Conservation (phyloP, 768 basidiomycete species). For the Infundibulicybe gibba region DNA sequence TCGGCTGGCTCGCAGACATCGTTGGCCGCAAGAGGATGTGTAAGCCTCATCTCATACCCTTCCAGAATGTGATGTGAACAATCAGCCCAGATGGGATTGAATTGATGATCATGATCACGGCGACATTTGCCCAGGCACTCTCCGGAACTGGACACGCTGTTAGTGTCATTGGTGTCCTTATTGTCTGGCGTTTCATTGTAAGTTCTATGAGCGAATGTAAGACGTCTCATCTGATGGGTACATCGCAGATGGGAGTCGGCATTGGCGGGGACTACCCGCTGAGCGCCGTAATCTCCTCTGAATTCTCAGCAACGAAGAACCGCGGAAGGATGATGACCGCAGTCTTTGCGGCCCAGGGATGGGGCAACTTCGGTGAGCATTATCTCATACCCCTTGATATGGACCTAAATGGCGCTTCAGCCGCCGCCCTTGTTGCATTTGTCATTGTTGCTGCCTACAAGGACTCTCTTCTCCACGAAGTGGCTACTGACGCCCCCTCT, state of each 20-base stretch:
- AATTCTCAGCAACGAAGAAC: conserved; percentile 75
- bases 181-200: conserved; percentile 81
- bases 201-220: conserved; percentile 8
- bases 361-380: conserved; percentile 75
- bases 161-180: conserved; percentile 68
- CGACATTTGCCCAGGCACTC: conserved; percentile 77
- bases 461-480: conserved; percentile 37
- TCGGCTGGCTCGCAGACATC: conserved; percentile 78
- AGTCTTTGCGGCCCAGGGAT: conserved; percentile 84
- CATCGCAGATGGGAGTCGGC: conserved; percentile 64
- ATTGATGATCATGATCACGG: conserved; percentile 79
- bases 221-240: conserved; percentile 1
- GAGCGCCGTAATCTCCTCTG: conserved; percentile 82
- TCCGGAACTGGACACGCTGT: conserved; percentile 66
- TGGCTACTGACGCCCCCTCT: conserved; percentile 32
- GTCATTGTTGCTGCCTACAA: conserved; percentile 71
- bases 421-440: conserved; percentile 63
- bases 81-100: conserved; percentile 56
- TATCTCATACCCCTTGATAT: background rate
- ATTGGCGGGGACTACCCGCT: conserved; percentile 91
- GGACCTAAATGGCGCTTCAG: conserved; percentile 21
- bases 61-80: background rate
- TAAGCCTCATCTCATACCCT: conserved; percentile 26
- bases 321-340: conserved; percentile 89
- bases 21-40: conserved; percentile 81